These are phyloP conservation scores for Reutealis trisperma DNA, from an alignment of 345 rosid genomes.

Conservation along the genomic window DNA sequence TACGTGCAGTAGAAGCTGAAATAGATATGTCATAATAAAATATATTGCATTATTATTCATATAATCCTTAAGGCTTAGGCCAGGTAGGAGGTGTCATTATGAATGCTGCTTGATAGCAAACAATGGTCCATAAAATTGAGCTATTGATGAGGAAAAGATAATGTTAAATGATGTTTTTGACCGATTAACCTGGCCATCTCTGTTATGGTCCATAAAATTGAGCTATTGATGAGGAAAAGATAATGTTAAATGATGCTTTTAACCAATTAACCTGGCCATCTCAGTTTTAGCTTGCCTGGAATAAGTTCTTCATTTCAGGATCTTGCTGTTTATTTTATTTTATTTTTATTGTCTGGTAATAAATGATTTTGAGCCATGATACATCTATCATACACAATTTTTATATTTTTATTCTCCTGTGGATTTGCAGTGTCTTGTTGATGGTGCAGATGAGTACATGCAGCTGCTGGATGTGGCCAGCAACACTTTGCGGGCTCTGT, in stretches of 20 bases:
- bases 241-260: not conserved
- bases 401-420: constrained; percentile 6
- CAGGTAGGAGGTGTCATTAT: not conserved
- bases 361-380: not conserved
- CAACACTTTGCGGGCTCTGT: constrained; percentile 59
- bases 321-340: not conserved
- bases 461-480: constrained; percentile 86
- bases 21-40: not conserved
- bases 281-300: not conserved
- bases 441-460: constrained; percentile 95
- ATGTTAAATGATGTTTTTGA: not conserved
- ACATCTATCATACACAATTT: not conserved
- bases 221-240: not conserved
- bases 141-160: not conserved
- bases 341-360: not conserved
- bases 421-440: constrained; percentile 72
- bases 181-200: not conserved
- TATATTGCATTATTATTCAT: constrained; percentile 5
- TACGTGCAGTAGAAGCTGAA: constrained; percentile 4
- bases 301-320: not conserved
- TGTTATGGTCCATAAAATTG: not conserved
- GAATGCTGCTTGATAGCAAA: not conserved
- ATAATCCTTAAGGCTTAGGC: not conserved
- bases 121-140: not conserved
- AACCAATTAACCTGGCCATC: not conserved